Evolutionary conservation across 1,139 yeast species (phyloP), one percentile per base, ranked within the genome.

Genomic region (Blastobotrys raffinosifermentans): DNA sequence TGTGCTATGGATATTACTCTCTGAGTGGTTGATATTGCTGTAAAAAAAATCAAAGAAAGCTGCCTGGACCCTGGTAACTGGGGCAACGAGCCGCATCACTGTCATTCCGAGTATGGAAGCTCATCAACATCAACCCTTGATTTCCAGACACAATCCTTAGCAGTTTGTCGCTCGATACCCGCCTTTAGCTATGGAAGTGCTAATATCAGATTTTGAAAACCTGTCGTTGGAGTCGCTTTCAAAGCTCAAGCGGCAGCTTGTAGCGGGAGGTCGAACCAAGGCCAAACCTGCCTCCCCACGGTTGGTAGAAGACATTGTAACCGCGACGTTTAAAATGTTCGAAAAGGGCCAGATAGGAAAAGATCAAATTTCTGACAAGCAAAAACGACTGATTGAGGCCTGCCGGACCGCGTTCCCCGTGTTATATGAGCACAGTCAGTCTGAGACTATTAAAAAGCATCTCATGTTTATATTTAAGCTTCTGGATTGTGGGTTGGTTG

Each of bases 141-240:
- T n/a, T n/a, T n/a, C n/a, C n/a, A n/a, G n/a, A n/a, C n/a, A n/a
- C n/a, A n/a, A n/a, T n/a, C n/a, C n/a, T n/a, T n/a, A n/a, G n/a
- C n/a, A n/a, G n/a, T n/a, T n/a, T n/a, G n/a, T n/a, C n/a, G n/a
- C n/a, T n/a, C n/a, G n/a, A n/a, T n/a, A n/a, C n/a, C n/a, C n/a
- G n/a, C n/a, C n/a, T n/a, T n/a, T n/a, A n/a, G n/a, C n/a, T 32
- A 34, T 31, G 17, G 31, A 17, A 18, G 38, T 19, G 4, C 21
- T 31, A 15, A 25, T 40, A 19, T 35, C 43, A 7, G 49, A 46
- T 26, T 39, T 46, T 17, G 35, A 33, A 11, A 29, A 37, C 17
- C 37, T 39, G 19, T 42, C 47, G 5, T 29, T 40, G 10, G 49
- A 44, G 10, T 25, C 40, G 17, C 40, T 43, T 17, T 25, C 39